A percentile compares a stretch with the other conserved stretches of the same genome.
Conservation (phyloP, 2,329 filamentous ascomycete species). For the Sarocladium strictum region DNA sequence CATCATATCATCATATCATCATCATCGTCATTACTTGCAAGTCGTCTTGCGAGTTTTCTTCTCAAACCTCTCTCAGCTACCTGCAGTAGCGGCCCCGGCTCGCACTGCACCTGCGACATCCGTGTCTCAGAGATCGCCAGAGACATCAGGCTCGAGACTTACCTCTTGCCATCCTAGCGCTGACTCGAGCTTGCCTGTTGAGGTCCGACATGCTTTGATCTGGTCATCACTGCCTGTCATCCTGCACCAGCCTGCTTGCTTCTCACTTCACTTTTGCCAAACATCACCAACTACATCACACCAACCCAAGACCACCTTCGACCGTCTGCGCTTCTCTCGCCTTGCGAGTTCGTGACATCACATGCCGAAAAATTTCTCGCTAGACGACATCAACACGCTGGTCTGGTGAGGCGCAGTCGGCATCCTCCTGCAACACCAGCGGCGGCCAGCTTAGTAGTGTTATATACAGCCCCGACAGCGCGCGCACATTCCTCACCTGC, state of each 20-base stretch:
- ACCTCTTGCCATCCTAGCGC: slow-evolving; percentile 5
- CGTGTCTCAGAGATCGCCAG: slow-evolving; percentile 8
- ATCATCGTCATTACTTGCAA: not conserved
- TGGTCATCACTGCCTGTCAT: slow-evolving; percentile 4
- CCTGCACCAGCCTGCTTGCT: not conserved
- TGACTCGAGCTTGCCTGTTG: not conserved
- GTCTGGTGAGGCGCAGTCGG: slow-evolving; percentile 3
- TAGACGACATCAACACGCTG: not conserved
- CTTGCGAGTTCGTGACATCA: slow-evolving; percentile 3
- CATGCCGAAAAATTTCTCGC: not conserved
- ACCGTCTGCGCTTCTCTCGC: not conserved
- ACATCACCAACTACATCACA: not conserved
- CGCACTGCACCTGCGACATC: slow-evolving; percentile 7
- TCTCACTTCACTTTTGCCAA: slow-evolving; percentile 6
- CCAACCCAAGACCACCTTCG: not conserved
- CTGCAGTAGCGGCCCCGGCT: not conserved
- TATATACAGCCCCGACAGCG: slow-evolving; percentile 4
- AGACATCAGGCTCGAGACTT: not conserved
- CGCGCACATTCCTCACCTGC: slow-evolving; percentile 11
- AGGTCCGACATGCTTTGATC: slow-evolving; percentile 1
- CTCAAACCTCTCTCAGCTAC: not conserved
- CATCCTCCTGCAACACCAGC: not conserved
- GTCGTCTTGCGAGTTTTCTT: not conserved
- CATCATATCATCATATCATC: not conserved
- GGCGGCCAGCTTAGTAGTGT: not conserved